Base-by-base conservation (phyloP, 2,329 filamentous ascomycete species). In the Venturia nashicola region DNA sequence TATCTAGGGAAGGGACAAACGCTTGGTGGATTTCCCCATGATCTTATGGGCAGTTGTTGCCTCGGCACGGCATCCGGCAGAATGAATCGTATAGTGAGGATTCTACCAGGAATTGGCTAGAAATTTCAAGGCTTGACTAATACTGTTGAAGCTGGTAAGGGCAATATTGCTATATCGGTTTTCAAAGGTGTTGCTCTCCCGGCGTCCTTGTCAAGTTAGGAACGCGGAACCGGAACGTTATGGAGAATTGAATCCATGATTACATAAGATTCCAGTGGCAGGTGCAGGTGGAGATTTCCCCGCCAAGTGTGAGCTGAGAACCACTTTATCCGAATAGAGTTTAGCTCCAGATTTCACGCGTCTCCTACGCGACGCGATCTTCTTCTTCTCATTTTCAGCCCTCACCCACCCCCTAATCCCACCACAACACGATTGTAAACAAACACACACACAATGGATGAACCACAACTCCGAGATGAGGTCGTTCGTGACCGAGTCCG, bases 401-500 rank as follows among this genome's bases (percentile, higher is more conserved):
- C 51, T 57, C 51, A 16, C 12, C 27, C 27, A 36, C 16, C 51
- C 32, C 51, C 51, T 57, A 34, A 16, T 57, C 32, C 51, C 32
- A 36, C 51, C 51, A 51, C 32, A 6, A 34, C 18, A 57, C 51
- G n/a, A 18, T 23, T 60, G 20, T 43, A 60, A 43, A 60, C 39
- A 60, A n/a, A 60, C 11, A 12, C n/a, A 39, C 12, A 60, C 59
- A 43, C 5, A 11, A 60, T 60, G 59, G 39, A 60, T 34, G 59
- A 44, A 27, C 42, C 42, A 27, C 62, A 40, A 36, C 62, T 64
- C n/a, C 39, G 88, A 76, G 92, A 97, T 81, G 90, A 94, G 76
- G 90, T 88, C 68, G 86, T 88, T 70, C 84, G 86, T 70, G 87
- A 95, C 78, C 90, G 91, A 71, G 85, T 96, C 74, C 88, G 91